phyloP scores from a whole-genome alignment of 331 rosid species.

The Arachis monticola region DNA sequence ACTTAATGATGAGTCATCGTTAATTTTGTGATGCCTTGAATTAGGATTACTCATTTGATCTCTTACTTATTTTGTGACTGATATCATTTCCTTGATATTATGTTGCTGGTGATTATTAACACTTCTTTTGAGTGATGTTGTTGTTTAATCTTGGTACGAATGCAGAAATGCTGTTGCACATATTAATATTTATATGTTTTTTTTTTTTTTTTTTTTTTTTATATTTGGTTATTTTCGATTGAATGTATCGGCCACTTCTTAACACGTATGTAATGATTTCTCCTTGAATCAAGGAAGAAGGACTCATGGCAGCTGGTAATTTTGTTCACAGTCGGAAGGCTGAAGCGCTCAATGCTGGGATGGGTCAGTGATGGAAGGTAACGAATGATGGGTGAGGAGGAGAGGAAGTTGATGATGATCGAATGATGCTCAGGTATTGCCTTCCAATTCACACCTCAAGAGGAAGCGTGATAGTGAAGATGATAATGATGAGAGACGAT shows the following conservation, averaged over 20 bases:
- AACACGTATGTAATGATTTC: background rate
- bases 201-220: background rate
- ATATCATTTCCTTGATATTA: background rate
- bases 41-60: background rate
- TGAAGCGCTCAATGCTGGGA: conserved; percentile 54
- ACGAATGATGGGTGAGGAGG: conserved; percentile 62
- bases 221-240: background rate
- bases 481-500: conserved; percentile 48
- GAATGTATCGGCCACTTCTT: background rate
- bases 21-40: background rate
- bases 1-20: no score
- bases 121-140: background rate
- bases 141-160: background rate
- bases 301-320: conserved; percentile 79
- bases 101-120: background rate
- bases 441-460: conserved; percentile 64
- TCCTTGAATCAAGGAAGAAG: conserved; percentile 66
- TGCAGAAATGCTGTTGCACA: background rate
- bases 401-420: conserved; percentile 63
- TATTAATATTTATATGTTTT: background rate
- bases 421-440: conserved; percentile 64
- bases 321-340: conserved; percentile 78
- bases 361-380: conserved; percentile 53
- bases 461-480: conserved; percentile 75
- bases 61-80: background rate